Conservation (phyloP, 1,284 basidiomycete genomes). For the Neonothopanus nambi region DNA sequence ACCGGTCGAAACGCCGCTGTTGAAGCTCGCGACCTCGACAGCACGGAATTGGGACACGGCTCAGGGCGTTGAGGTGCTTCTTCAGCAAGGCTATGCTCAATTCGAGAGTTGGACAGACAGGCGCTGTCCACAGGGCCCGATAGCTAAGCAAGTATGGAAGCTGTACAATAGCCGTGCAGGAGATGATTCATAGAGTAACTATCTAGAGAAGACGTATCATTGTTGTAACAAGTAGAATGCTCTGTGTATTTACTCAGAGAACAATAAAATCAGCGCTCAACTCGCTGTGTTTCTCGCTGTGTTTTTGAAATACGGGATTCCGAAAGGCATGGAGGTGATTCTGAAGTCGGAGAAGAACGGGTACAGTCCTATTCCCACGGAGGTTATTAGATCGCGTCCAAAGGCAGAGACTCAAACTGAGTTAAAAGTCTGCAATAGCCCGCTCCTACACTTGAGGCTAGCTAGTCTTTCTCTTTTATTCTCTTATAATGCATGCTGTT, state of each 20-base stretch:
- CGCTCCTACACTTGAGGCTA: no score
- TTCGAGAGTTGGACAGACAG: constrained; percentile 83
- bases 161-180: constrained; percentile 34
- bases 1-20: constrained; percentile 73
- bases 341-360: no score
- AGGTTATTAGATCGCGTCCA: no score
- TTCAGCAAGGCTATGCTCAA: constrained; percentile 87
- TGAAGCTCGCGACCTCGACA: constrained; percentile 52
- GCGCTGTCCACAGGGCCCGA: constrained; percentile 47
- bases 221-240: neutral
- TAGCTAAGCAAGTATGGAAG: constrained; percentile 50
- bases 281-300: no score
- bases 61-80: constrained; percentile 79
- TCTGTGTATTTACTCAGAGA: neutral
- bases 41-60: constrained; percentile 71
- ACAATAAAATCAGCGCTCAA: neutral
- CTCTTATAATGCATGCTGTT: neutral
- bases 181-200: neutral
- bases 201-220: no score
- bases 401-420: no score
- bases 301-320: no score
- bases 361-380: no score
- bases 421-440: no score
- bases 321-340: no score
- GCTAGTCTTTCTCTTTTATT: no score